Percentiles rank a stretch among this genome's conserved stretches.
Evolutionary conservation across 306 rosid species (phyloP).

Genomic region (Quillaja saponaria): DNA sequence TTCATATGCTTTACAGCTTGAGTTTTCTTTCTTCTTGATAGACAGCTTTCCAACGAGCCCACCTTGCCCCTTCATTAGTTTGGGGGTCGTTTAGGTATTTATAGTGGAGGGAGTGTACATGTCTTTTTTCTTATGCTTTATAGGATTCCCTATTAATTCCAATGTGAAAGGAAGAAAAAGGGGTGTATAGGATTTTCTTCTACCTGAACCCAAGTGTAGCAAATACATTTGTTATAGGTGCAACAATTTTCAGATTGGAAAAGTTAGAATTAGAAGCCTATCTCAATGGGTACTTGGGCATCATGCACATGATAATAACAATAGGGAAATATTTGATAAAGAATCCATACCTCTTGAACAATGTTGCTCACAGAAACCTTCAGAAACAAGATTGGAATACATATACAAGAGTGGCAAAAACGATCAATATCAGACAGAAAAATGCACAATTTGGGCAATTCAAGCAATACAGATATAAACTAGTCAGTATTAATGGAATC

Average conservation of each 20-base stretch:
- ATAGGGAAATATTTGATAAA: constrained; percentile 7
- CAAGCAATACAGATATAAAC: neutral
- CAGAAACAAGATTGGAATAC: constrained; percentile 47
- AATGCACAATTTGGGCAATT: constrained; percentile 33
- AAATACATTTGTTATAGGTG: neutral
- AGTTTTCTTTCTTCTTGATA: no score
- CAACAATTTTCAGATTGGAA: no score
- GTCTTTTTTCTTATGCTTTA: constrained; percentile 30
- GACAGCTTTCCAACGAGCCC: no score
- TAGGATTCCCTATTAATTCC: constrained; percentile 46
- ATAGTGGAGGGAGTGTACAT: no score
- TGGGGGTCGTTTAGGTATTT: no score
- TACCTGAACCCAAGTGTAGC: neutral
- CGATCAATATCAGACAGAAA: constrained; percentile 14
- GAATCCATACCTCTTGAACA: constrained; percentile 24
- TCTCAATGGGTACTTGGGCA: constrained; percentile 19
- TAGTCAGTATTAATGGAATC: constrained; percentile 60
- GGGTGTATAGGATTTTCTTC: constrained; percentile 28
- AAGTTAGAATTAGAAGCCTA: neutral
- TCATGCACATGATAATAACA: constrained; percentile 16
- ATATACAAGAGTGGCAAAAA: constrained; percentile 8
- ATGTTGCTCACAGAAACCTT: constrained; percentile 29
- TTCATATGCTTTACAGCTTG: no score
- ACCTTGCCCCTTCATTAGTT: no score
- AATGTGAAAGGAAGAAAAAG: constrained; percentile 32